These are phyloP conservation scores for Ophioceras dolichostomum DNA, from an alignment of 2,329 filamentous ascomycete species.

Conservation along the genomic window DNA sequence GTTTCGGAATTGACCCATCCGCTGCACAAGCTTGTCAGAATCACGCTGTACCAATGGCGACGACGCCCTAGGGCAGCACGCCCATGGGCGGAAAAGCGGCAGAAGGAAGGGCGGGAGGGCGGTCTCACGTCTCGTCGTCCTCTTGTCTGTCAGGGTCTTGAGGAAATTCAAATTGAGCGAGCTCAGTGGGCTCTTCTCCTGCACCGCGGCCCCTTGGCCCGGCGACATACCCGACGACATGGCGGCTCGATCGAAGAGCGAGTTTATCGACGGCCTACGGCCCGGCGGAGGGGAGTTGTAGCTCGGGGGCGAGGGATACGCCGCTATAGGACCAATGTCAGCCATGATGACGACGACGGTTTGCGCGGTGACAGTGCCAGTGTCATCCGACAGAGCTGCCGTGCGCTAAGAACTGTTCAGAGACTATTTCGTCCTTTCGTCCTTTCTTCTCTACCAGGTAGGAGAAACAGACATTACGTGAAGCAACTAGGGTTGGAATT, in stretches of 20 bases:
- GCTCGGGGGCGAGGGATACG: conserved; percentile 23
- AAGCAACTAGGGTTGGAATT: too few relatives aligned
- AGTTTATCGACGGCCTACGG: conserved; percentile 17
- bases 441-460: too few relatives aligned
- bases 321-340: conserved; percentile 21
- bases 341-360: conserved; percentile 11
- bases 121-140: conserved; percentile 66
- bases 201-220: conserved; percentile 13
- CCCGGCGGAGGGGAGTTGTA: conserved; percentile 17
- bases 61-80: too few relatives aligned
- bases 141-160: conserved; percentile 60
- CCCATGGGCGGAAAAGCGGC: too few relatives aligned
- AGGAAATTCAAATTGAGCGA: conserved; percentile 47
- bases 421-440: too few relatives aligned
- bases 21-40: neutral
- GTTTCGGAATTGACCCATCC: conserved; percentile 48
- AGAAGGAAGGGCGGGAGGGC: too few relatives aligned
- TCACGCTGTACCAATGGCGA: too few relatives aligned
- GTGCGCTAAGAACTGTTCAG: too few relatives aligned
- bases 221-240: conserved; percentile 36
- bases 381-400: too few relatives aligned
- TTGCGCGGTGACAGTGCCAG: too few relatives aligned
- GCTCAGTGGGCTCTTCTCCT: conserved; percentile 26
- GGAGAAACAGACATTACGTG: too few relatives aligned
- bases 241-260: conserved; percentile 19